Base-by-base conservation (phyloP, 257 asterid genomes). In the Gentiana macrophylla region DNA sequence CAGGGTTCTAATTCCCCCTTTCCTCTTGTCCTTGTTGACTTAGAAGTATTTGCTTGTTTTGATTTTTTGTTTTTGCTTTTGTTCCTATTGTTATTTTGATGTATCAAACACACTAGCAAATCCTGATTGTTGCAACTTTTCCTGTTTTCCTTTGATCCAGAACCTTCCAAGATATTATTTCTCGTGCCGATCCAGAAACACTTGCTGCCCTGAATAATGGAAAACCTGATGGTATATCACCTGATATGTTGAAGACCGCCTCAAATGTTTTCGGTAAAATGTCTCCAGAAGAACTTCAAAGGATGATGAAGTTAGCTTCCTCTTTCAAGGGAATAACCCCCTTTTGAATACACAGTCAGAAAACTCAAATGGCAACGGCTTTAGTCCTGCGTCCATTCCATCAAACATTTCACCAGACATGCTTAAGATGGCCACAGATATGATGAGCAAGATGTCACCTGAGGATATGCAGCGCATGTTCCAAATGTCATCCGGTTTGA, bases 371-470 rank as follows among this genome's bases (percentile, higher is more conserved):
- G 35, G 53, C 12, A 55, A 55, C 58, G 62, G 73, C 75, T 74
- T 72, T 57, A 70, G 62, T 53, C 59, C 81, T 49, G 84, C 82
- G 12, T 62, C 84, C 35, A 65, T 75, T 52, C 86, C 86, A 37
- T 72, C 97, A 46, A 70, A 71, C 15, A 46, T 80, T 67, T 45
- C 84, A 4, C 95, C 97, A 6, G 94, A 85, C 56, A 83, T 88
- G 95, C 79, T 88, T 66, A 92, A 88, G 75, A 83, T 80, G 86
- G 97, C 97, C 33, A 70, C 75, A 34, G 94, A 85, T 49, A 79
- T 92, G 90, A 88, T 88, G 91, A 63, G 81, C 66, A 88, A 83
- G 77, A 83, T 92, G 94, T 82, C 99, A 57, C 78, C 86, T 35
- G 95, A 81, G 60, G 99, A 92, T 62, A 77, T 70, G 13, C 68